Conservation (phyloP, 495 filamentous ascomycete genomes). For the Aspergillus funiculosus region DNA sequence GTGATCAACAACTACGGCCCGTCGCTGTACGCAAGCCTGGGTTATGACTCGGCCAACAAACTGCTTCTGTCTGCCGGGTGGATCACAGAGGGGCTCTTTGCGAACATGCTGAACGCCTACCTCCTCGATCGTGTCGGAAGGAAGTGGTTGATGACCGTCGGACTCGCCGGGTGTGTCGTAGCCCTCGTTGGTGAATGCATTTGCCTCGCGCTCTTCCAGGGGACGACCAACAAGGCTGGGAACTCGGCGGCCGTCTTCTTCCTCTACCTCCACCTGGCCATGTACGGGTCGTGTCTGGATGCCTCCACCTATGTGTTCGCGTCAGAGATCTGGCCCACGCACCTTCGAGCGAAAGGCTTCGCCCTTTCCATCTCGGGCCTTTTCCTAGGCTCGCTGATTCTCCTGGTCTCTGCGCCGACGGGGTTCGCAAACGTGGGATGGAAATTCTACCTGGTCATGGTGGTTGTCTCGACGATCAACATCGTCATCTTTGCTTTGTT, state of each 20-base stretch:
- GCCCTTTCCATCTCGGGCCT: not conserved
- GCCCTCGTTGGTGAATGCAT: not conserved
- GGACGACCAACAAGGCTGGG: not conserved
- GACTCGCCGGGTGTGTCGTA: not conserved
- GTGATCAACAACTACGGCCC: not conserved
- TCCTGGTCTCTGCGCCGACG: not conserved
- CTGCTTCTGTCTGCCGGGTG: not conserved
- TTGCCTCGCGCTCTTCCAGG: not conserved
- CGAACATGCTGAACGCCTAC: not conserved
- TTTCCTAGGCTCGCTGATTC: not conserved
- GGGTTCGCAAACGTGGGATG: not conserved
- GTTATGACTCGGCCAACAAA: not conserved
- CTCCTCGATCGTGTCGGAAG: not conserved
- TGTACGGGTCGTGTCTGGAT: not conserved
- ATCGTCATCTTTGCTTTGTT: not conserved
- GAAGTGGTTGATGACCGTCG: not conserved
- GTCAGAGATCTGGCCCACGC: not conserved
- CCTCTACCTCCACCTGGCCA: not conserved
- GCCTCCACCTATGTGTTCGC: not conserved
- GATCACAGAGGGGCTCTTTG: not conserved
- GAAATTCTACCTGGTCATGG: conserved; percentile 3
- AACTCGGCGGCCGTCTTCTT: not conserved
- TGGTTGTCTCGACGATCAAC: not conserved
- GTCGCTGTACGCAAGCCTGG: not conserved
- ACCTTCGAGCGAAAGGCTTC: not conserved